These are phyloP conservation scores for Fusarium transvaalense DNA, from an alignment of 2,329 filamentous ascomycete genomes.

Conservation along the genomic window DNA sequence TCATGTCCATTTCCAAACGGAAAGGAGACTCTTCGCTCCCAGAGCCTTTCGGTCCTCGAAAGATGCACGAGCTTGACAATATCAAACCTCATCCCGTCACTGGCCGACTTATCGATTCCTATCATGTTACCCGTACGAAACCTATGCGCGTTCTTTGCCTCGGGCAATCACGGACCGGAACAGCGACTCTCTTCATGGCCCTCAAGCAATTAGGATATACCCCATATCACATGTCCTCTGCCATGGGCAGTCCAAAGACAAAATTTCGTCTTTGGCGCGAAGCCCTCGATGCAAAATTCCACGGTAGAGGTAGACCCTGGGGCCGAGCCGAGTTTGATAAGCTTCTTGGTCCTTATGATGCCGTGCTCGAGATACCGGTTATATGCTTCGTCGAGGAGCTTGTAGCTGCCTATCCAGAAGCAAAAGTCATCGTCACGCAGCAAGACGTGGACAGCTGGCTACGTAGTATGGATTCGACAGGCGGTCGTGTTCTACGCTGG, in stretches of 20 bases:
- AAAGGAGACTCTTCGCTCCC: neutral
- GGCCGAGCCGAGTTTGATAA: slow-evolving; percentile 35
- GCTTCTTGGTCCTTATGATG: slow-evolving; percentile 30
- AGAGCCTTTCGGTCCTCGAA: neutral
- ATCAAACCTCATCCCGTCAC: slow-evolving; percentile 33
- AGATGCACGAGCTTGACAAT: slow-evolving; percentile 17
- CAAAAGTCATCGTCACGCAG: slow-evolving; percentile 26
- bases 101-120: slow-evolving; percentile 35
- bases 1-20: neutral
- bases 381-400: slow-evolving; percentile 39
- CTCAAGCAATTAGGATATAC: slow-evolving; percentile 32
- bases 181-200: slow-evolving; percentile 12
- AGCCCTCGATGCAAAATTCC: slow-evolving; percentile 38
- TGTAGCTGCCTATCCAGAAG: slow-evolving; percentile 35
- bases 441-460: slow-evolving; percentile 32
- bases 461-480: slow-evolving; percentile 30
- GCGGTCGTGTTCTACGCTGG: slow-evolving; percentile 25
- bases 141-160: slow-evolving; percentile 38
- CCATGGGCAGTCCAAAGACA: slow-evolving; percentile 17
- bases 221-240: slow-evolving; percentile 27
- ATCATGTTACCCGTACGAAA: slow-evolving; percentile 22
- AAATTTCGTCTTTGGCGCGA: slow-evolving; percentile 36
- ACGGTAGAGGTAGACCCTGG: slow-evolving; percentile 30
- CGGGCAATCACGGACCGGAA: slow-evolving; percentile 30
- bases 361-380: slow-evolving; percentile 23